Conservation (phyloP, 2,329 filamentous ascomycete genomes). For the Fusarium secorum region DNA sequence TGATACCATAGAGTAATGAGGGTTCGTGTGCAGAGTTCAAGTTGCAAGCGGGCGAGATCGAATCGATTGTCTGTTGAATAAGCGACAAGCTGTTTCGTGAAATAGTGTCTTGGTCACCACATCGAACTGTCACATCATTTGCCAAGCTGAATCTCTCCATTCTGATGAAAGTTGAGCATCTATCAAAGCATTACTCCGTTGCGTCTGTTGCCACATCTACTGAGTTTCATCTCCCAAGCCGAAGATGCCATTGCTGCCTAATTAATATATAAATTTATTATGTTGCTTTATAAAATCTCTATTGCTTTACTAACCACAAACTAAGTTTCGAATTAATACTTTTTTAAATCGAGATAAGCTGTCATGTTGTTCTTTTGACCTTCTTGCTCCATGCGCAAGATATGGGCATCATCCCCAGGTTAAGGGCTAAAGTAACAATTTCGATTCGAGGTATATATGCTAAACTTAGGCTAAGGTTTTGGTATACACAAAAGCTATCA, state of each 20-base stretch:
- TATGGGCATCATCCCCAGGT: neutral
- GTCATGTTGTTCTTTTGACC: neutral
- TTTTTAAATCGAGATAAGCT: neutral
- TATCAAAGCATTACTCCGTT: neutral
- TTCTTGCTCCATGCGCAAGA: neutral
- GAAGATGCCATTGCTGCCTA: neutral
- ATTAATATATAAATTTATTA: too few relatives aligned
- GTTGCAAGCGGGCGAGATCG: neutral
- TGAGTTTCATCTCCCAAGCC: neutral
- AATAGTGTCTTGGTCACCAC: neutral
- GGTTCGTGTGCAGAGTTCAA: neutral
- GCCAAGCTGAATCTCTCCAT: neutral
- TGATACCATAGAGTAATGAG: neutral
- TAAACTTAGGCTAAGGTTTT: too few relatives aligned
- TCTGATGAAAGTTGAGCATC: neutral
- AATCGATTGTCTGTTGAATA: neutral
- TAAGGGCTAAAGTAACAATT: neutral
- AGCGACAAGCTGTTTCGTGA: neutral
- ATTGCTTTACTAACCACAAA: fast-evolving
- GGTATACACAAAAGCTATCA: neutral
- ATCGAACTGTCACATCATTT: neutral
- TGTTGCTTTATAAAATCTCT: neutral
- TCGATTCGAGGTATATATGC: neutral
- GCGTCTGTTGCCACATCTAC: neutral
- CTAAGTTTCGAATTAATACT: neutral